Evolutionary conservation across 2,329 filamentous ascomycete species (phyloP).

Genomic region (Fragosphaeria purpurea): DNA sequence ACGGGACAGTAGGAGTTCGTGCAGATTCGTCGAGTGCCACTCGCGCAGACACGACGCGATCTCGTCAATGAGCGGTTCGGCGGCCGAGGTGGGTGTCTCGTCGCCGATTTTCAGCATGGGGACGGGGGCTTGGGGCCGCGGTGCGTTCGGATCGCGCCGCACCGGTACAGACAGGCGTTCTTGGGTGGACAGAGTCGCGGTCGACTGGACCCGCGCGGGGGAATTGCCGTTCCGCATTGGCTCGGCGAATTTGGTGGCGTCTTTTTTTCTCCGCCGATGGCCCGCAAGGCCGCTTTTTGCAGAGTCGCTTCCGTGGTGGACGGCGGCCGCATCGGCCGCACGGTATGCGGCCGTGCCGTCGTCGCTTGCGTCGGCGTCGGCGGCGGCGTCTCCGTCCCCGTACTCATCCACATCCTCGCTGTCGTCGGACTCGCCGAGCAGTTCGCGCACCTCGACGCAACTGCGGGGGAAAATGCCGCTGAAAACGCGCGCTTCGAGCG

Average conservation of each 20-base stretch:
- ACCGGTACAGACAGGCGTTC: slow-evolving; percentile 37
- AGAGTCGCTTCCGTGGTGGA: slow-evolving; percentile 36
- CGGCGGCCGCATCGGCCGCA: slow-evolving; percentile 19
- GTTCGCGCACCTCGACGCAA: slow-evolving; percentile 90
- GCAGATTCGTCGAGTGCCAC: slow-evolving; percentile 96
- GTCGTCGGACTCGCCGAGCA: slow-evolving; percentile 65
- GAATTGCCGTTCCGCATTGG: neutral
- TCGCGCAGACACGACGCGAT: slow-evolving; percentile 93
- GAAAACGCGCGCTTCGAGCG: slow-evolving; percentile 89
- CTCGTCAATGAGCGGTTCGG: slow-evolving; percentile 91
- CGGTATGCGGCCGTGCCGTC: slow-evolving; percentile 14
- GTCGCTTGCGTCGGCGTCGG: slow-evolving; percentile 18
- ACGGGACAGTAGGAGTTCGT: slow-evolving; percentile 75
- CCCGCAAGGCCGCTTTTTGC: slow-evolving; percentile 42
- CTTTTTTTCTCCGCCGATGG: slow-evolving; percentile 25
- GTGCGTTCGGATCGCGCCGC: slow-evolving; percentile 53
- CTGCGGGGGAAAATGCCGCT: slow-evolving; percentile 95
- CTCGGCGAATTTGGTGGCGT: slow-evolving; percentile 12
- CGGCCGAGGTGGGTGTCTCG: slow-evolving; percentile 80
- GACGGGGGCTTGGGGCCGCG: slow-evolving; percentile 81
- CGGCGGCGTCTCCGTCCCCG: slow-evolving; percentile 22
- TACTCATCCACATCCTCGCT: slow-evolving; percentile 34
- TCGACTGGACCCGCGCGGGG: slow-evolving; percentile 1
- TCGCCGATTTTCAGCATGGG: slow-evolving; percentile 97
- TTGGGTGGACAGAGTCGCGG: slow-evolving; percentile 16